Evolutionary conservation across 108 stramenopile species (phyloP).

Genomic region (Aurantiochytrium sp.): DNA sequence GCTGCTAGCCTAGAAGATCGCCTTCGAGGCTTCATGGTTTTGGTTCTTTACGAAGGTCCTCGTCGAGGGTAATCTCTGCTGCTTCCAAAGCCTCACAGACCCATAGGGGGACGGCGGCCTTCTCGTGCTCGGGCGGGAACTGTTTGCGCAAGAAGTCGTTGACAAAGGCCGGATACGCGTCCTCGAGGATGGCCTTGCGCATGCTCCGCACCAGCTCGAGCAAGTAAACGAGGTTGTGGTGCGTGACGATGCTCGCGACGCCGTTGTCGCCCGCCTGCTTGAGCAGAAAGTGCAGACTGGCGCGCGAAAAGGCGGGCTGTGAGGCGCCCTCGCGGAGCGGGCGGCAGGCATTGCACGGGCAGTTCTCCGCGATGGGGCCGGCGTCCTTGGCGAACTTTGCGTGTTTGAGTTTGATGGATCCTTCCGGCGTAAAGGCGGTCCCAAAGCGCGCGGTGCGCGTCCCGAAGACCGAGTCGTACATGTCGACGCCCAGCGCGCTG

Average conservation of each 20-base stretch:
- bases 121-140: conserved; percentile 53
- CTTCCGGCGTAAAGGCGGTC: conserved; percentile 73
- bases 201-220: conserved; percentile 74
- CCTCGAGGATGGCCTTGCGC: conserved; percentile 78
- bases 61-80: conserved; percentile 56
- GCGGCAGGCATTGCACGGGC: conserved; percentile 73
- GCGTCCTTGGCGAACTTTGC: conserved; percentile 65
- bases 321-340: conserved; percentile 32
- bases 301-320: conserved; percentile 55
- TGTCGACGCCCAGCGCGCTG: conserved; percentile 90
- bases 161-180: conserved; percentile 68
- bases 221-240: conserved; percentile 94
- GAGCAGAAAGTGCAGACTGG: conserved; percentile 70
- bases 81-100: conserved; percentile 72
- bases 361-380: conserved; percentile 66
- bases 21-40: no score
- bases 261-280: conserved; percentile 68
- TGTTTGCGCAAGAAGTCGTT: conserved; percentile 63
- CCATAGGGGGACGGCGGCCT: conserved; percentile 70
- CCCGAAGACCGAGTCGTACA: conserved; percentile 98
- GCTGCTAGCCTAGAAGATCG: no score
- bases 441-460: conserved; percentile 95
- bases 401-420: conserved; percentile 68
- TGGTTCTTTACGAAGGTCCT: not conserved
- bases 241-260: conserved; percentile 73